Conservation (phyloP, 139 green algal species). For the Chlorokybus atmophyticus region DNA sequence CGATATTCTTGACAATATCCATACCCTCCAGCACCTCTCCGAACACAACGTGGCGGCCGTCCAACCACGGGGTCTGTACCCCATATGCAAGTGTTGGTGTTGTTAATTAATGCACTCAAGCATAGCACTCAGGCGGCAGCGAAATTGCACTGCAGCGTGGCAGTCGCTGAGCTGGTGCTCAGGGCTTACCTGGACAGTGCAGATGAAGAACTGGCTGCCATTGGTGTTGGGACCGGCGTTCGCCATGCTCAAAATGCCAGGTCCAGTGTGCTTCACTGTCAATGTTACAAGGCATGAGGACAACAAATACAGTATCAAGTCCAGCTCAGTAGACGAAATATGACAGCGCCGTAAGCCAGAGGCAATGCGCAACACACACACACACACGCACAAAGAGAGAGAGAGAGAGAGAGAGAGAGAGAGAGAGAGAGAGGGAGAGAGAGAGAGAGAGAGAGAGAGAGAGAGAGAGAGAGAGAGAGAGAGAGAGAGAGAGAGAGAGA, state of each 20-base stretch:
- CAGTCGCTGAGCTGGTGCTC: too few species aligned
- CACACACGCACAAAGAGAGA: background rate
- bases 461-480: constrained; percentile 3
- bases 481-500: constrained; percentile 3
- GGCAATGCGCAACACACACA: background rate
- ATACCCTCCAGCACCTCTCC: constrained; percentile 87
- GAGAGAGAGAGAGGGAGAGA: constrained; percentile 1
- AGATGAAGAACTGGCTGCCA: constrained; percentile 71
- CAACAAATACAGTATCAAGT: too few species aligned
- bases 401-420: constrained; percentile 3
- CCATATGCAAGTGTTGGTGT: too few species aligned
- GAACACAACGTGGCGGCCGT: constrained; percentile 80
- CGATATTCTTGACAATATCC: constrained; percentile 81
- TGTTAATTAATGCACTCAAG: too few species aligned
- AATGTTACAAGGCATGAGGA: too few species aligned
- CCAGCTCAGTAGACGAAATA: too few species aligned
- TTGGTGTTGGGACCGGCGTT: constrained; percentile 62
- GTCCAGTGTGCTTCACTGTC: constrained; percentile 67
- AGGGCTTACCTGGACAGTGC: constrained; percentile 20
- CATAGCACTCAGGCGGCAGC: too few species aligned
- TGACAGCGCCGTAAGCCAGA: background rate
- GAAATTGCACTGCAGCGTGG: too few species aligned
- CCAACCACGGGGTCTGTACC: constrained; percentile 44
- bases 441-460: constrained; percentile 3
- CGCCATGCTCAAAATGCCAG: constrained; percentile 53